Evolutionary conservation across 805 yeast species (phyloP).

Genomic region (Metschnikowia matae): DNA sequence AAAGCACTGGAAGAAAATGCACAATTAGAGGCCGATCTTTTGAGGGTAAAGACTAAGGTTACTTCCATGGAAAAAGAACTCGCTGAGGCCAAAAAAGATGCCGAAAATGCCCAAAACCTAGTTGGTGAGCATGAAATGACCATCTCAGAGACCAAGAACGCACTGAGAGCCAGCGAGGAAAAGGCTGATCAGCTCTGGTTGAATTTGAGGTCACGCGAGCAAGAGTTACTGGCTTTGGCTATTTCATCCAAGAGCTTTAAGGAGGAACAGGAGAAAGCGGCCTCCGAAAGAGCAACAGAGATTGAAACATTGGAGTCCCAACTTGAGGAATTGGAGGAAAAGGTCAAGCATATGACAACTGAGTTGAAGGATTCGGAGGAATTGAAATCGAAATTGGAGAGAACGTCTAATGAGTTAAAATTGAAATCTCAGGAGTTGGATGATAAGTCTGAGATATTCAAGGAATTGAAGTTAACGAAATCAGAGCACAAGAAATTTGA

Average conservation of each 20-base stretch:
- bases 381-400: neutral
- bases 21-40: neutral
- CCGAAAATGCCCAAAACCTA: slow-evolving; percentile 4
- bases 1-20: neutral
- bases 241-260: neutral
- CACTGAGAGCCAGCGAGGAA: neutral
- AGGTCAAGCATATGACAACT: too few species aligned
- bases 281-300: neutral
- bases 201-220: neutral
- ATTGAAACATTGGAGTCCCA: neutral
- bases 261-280: neutral
- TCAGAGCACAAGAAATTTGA: too few species aligned
- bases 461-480: too few species aligned
- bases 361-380: neutral
- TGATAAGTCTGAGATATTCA: too few species aligned
- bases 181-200: neutral
- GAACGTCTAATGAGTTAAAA: slow-evolving; percentile 16
- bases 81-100: neutral
- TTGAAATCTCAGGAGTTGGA: slow-evolving; percentile 17
- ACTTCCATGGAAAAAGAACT: neutral
- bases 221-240: neutral
- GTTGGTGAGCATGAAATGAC: neutral
- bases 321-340: neutral
- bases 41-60: neutral
- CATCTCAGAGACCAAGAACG: neutral